Evolutionary conservation across 2,329 filamentous ascomycete species (phyloP).

Genomic region (Nemania bipapillata): DNA sequence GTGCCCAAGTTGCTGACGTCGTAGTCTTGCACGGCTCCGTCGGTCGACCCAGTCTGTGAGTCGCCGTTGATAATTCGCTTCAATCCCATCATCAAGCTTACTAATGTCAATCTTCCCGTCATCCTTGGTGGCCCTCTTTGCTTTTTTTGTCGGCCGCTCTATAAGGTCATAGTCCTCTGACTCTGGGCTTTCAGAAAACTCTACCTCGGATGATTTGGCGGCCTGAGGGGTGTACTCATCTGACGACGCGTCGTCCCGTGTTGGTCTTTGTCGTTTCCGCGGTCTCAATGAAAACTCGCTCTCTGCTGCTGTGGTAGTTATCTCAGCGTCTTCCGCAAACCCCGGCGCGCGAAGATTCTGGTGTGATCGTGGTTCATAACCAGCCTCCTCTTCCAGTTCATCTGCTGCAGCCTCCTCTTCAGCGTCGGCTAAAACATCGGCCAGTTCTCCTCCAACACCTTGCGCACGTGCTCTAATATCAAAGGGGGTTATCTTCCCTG

Average conservation of each 20-base stretch:
- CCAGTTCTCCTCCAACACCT: constrained; percentile 74
- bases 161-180: constrained; percentile 56
- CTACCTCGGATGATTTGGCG: constrained; percentile 47
- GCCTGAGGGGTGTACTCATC: constrained; percentile 60
- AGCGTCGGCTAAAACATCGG: constrained; percentile 81
- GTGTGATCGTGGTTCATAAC: constrained; percentile 70
- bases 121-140: constrained; percentile 55
- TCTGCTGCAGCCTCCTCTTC: constrained; percentile 75
- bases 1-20: constrained; percentile 51
- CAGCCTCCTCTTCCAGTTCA: constrained; percentile 58
- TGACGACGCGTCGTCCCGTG: constrained; percentile 53
- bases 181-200: constrained; percentile 52
- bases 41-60: constrained; percentile 78
- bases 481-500: constrained; percentile 97
- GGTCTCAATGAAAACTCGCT: constrained; percentile 69
- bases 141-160: constrained; percentile 56
- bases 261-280: constrained; percentile 64
- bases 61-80: constrained; percentile 79
- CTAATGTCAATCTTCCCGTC: constrained; percentile 62
- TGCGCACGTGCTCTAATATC: constrained; percentile 74
- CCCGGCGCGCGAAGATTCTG: constrained; percentile 78
- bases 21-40: constrained; percentile 67
- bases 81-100: constrained; percentile 87
- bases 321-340: constrained; percentile 66
- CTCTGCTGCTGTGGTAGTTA: constrained; percentile 53